Conservation (phyloP, 139 green algal species). For the Parachlorella kessleri region DNA sequence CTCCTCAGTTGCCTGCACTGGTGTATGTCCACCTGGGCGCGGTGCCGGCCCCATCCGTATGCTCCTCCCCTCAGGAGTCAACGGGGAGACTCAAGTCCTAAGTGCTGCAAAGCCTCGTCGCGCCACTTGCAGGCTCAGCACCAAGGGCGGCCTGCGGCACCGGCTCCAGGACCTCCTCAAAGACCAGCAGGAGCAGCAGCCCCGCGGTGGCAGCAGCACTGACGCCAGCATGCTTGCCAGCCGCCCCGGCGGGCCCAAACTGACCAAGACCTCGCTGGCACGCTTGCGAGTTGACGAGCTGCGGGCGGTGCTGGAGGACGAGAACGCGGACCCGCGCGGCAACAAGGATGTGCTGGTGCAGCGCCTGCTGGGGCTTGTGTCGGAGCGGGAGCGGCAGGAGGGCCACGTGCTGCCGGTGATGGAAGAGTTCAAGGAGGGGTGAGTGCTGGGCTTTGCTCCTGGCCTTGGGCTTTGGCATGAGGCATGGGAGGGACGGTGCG, state of each 20-base stretch:
- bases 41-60: neutral
- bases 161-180: no score
- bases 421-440: neutral
- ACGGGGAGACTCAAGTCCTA: neutral
- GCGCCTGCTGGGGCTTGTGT: conserved; percentile 26
- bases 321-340: conserved; percentile 21
- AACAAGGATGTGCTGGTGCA: conserved; percentile 35
- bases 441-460: no score
- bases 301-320: conserved; percentile 12
- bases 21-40: neutral
- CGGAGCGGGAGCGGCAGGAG: neutral
- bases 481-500: no score
- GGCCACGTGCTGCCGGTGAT: neutral
- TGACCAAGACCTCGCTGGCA: conserved; percentile 28
- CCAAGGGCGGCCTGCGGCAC: no score
- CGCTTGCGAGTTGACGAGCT: conserved; percentile 24
- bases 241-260: neutral
- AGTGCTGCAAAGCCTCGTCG: neutral
- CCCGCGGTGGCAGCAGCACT: no score
- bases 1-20: neutral
- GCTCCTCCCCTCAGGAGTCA: neutral
- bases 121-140: no score
- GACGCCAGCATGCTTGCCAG: no score
- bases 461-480: no score
- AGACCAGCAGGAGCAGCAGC: no score